Conservation (phyloP, 2,329 filamentous ascomycete genomes). For the Chrysosporium queenslandicum region DNA sequence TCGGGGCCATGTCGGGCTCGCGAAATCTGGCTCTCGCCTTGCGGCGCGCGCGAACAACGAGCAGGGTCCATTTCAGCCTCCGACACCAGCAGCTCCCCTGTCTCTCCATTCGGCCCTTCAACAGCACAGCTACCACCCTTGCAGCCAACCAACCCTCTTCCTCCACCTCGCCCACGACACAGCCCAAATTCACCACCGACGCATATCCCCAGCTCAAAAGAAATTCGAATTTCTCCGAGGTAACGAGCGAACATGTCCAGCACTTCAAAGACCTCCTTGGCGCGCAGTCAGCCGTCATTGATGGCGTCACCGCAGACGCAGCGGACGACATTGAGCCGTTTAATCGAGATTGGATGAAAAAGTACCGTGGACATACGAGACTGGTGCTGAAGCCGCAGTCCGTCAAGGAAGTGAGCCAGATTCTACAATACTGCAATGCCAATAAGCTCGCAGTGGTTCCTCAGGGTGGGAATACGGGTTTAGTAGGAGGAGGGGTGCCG, state of each 20-base stretch:
- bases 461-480: conserved; percentile 91
- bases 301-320: conserved; percentile 66
- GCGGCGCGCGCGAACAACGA: conserved; percentile 4
- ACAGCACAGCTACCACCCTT: conserved; percentile 5
- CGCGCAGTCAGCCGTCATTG: conserved; percentile 67
- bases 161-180: conserved; percentile 11
- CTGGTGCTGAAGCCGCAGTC: conserved; percentile 77
- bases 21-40: conserved; percentile 13
- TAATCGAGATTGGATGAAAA: conserved; percentile 98
- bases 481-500: conserved; percentile 90
- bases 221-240: conserved; percentile 57
- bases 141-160: conserved; percentile 6
- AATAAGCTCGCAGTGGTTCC: conserved; percentile 86
- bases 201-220: conserved; percentile 70
- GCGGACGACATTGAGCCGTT: conserved; percentile 77
- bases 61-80: conserved; percentile 1
- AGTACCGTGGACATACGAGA: conserved; percentile 83
- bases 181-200: conserved; percentile 68
- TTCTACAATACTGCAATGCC: conserved; percentile 91
- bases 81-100: conserved; percentile 2
- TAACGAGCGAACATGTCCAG: conserved; percentile 69
- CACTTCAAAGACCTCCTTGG: conserved; percentile 77
- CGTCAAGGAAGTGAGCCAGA: conserved; percentile 79
- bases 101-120: conserved; percentile 1
- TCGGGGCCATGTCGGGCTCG: conserved; percentile 13